A percentile compares a stretch with the other conserved stretches of the same genome.
Evolutionary conservation across 192 early-diverging fungal genomes (phyloP).

Genomic region (Umbelopsis sp.): DNA sequence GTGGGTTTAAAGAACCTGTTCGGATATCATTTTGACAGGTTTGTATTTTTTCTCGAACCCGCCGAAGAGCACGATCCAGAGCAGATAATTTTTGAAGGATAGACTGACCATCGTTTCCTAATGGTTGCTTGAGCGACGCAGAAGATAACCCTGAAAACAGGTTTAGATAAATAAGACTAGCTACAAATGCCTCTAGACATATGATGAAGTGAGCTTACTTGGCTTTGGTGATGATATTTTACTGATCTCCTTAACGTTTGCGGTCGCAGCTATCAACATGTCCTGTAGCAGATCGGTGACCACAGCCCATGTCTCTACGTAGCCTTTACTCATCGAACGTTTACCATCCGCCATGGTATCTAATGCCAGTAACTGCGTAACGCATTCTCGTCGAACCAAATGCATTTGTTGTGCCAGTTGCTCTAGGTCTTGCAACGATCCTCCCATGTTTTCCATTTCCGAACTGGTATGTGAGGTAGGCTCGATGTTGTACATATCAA

Average conservation of each 20-base stretch:
- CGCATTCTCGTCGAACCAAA: conserved; percentile 49
- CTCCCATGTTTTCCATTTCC: neutral
- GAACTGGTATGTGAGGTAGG: conserved; percentile 22
- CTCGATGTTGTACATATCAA: conserved; percentile 59
- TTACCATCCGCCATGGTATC: conserved; percentile 37
- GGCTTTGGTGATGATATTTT: neutral
- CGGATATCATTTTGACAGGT: conserved; percentile 10
- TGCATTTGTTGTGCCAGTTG: conserved; percentile 48
- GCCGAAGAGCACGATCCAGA: neutral
- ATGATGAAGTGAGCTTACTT: neutral
- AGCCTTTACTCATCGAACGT: conserved; percentile 25
- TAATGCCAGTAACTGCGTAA: conserved; percentile 51
- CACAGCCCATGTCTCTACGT: conserved; percentile 21
- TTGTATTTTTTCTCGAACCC: conserved; percentile 1
- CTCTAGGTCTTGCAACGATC: conserved; percentile 47
- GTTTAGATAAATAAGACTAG: neutral
- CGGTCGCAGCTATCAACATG: neutral
- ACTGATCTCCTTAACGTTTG: neutral
- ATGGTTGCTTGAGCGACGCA: neutral
- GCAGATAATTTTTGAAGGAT: neutral
- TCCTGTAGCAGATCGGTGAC: neutral
- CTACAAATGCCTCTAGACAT: neutral
- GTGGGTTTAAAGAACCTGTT: conserved; percentile 1
- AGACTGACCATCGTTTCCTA: neutral
- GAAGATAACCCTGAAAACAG: neutral